A percentile compares a stretch with the other conserved stretches of the same genome.
These are phyloP conservation scores for Grigorovia jiainica DNA, from an alignment of 805 yeast species.

Conservation along the genomic window DNA sequence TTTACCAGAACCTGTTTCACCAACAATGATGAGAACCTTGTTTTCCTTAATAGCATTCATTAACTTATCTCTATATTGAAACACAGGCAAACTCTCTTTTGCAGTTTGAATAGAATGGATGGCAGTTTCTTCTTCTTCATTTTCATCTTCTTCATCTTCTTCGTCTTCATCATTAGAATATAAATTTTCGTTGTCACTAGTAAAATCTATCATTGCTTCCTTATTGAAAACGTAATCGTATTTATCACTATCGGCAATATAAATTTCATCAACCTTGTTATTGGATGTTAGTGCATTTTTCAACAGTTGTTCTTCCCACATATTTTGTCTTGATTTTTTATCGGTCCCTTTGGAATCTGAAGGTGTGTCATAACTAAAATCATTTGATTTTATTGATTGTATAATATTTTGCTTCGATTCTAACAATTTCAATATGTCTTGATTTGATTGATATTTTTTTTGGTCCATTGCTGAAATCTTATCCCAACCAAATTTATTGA, in stretches of 20 bases:
- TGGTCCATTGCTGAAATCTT: slow-evolving; percentile 40
- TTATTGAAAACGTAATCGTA: slow-evolving; percentile 75
- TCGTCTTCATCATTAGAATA: slow-evolving; percentile 23
- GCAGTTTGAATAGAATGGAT: slow-evolving; percentile 35
- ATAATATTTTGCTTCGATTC: slow-evolving; percentile 8
- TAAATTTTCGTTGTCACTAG: slow-evolving; percentile 31
- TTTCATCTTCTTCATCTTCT: slow-evolving; percentile 17
- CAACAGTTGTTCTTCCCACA: slow-evolving; percentile 30
- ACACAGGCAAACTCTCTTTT: slow-evolving; percentile 69
- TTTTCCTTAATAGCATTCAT: slow-evolving; percentile 48
- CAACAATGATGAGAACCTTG: slow-evolving; percentile 68
- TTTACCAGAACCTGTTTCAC: slow-evolving; percentile 91
- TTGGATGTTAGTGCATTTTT: slow-evolving; percentile 17
- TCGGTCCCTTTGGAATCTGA: slow-evolving; percentile 7
- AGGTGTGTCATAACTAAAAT: slow-evolving; percentile 32
- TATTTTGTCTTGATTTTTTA: slow-evolving; percentile 24
- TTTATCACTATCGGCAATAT: slow-evolving; percentile 27
- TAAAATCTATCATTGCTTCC: slow-evolving; percentile 49
- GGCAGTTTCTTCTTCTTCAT: slow-evolving; percentile 22
- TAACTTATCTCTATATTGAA: slow-evolving; percentile 47
- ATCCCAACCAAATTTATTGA: slow-evolving; percentile 45
- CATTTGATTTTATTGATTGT: slow-evolving; percentile 33
- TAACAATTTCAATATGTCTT: slow-evolving; percentile 37
- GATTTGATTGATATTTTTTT: slow-evolving; percentile 42
- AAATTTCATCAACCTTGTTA: slow-evolving; percentile 19